Base-by-base conservation (phyloP, 306 rosid species). In the Luffa acutangula region DNA sequence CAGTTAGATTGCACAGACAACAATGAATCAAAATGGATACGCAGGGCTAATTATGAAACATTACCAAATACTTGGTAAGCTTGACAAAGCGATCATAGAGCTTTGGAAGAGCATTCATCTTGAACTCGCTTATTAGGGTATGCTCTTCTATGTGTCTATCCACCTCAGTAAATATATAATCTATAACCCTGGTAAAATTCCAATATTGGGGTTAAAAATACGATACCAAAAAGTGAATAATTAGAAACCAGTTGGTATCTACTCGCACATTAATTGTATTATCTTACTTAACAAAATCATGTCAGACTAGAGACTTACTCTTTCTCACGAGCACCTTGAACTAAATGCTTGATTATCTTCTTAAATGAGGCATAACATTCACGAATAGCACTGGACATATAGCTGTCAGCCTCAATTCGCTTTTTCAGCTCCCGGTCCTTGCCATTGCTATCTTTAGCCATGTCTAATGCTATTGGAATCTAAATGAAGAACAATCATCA, bases 401-500 rank as follows among this genome's bases (percentile, higher is more conserved):
- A 95, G 77, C 80, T 57, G 77, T 95, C 97, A 21, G 81, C 66
- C 25, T 75, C 83, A 43, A 95, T 92, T 85, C 97, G 89, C 88
- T 95, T 95, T 82, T 85, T 90, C 66, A 95, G 87, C 85, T 95
- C 98, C 78, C 86, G 78, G 76, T 95, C 98, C 90, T 95, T 95
- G 52, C 97, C 98, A 81, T 92, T 92, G 91, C 98, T 95, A 86
- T 92, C 98, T 88, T 91, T 95, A 73, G 98, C 98, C 98, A 95
- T 95, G 87, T 95, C 98, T 81, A 95, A 81, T 54, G 97, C 98
- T 70, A 95, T 95, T 33, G 98, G 98, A 79, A 95, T 95, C 98
- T 95, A 85, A 4, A 41, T 31, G 65, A 82, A 67, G 78, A 41
- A 62, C 0, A 39, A 62, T 9, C 25, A 18, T 17, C 63, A 34